phyloP scores from a whole-genome alignment of 345 rosid species.

The Eucalyptus camaldulensis region DNA sequence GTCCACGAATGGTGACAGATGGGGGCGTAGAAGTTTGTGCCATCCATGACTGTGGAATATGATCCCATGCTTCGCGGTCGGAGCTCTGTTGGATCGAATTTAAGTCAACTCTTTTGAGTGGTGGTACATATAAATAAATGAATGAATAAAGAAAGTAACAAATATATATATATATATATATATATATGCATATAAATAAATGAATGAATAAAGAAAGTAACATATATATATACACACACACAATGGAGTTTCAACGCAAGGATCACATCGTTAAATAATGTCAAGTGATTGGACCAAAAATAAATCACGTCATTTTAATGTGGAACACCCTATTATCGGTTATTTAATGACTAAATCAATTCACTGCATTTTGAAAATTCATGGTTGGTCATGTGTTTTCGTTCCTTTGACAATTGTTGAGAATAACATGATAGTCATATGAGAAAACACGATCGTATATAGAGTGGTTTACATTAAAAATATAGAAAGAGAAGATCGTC shows the following conservation, averaged over 20 bases:
- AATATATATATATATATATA: background rate
- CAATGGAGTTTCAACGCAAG: background rate
- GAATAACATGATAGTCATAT: background rate
- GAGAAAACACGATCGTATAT: background rate
- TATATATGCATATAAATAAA: no score
- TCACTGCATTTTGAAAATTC: background rate
- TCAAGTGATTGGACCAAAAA: background rate
- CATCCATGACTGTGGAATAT: background rate
- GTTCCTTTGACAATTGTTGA: background rate
- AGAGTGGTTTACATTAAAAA: background rate
- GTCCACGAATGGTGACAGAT: background rate
- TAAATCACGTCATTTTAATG: no score
- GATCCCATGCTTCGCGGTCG: background rate
- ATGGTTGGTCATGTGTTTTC: background rate
- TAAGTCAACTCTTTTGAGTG: background rate
- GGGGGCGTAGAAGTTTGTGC: background rate
- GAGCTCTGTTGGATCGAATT: background rate
- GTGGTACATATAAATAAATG: background rate
- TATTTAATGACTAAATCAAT: background rate
- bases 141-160: background rate
- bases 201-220: no score
- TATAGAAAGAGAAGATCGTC: background rate
- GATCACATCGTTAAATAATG: background rate
- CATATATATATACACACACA: no score
- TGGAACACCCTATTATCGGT: background rate